phyloP scores from a whole-genome alignment of 176 grass and related monocot species.

The Phoenix roebelenii region DNA sequence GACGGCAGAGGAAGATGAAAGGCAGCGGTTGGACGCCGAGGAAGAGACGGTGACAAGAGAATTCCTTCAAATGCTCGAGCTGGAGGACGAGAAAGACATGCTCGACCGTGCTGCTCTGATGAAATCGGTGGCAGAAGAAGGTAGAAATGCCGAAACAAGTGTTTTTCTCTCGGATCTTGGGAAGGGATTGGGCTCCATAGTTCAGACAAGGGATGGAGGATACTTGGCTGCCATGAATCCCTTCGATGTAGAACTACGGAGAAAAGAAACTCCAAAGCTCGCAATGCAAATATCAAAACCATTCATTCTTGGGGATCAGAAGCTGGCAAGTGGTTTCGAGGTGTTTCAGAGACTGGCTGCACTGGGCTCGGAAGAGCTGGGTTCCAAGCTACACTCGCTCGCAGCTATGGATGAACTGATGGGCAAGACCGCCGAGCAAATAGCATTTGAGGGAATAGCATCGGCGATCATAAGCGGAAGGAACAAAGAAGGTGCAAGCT shows the following conservation, averaged over 20 bases:
- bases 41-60: slow-evolving; percentile 79
- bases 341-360: slow-evolving; percentile 58
- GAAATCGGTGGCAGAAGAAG: slow-evolving; percentile 15
- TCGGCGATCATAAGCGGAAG: slow-evolving; percentile 61
- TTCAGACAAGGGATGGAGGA: slow-evolving; percentile 78
- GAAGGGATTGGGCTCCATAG: slow-evolving; percentile 62
- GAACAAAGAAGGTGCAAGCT: slow-evolving; percentile 52
- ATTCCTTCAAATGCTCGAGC: slow-evolving; percentile 60
- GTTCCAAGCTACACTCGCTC: slow-evolving; percentile 31
- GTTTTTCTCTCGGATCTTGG: slow-evolving; percentile 73
- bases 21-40: slow-evolving; percentile 38
- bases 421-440: slow-evolving; percentile 85
- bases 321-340: slow-evolving; percentile 39
- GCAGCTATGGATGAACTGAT: slow-evolving; percentile 57
- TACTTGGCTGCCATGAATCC: slow-evolving; percentile 71
- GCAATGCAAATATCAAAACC: slow-evolving; percentile 86
- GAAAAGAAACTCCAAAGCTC: slow-evolving; percentile 66
- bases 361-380: slow-evolving; percentile 30
- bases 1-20: slow-evolving; percentile 20
- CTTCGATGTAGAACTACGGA: slow-evolving; percentile 50
- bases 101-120: slow-evolving; percentile 24
- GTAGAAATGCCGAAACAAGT: slow-evolving; percentile 9
- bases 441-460: slow-evolving; percentile 88
- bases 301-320: slow-evolving; percentile 51
- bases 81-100: slow-evolving; percentile 21